Conservation (phyloP, 2,329 filamentous ascomycete genomes). For the Myriosclerotinia curreyana region DNA sequence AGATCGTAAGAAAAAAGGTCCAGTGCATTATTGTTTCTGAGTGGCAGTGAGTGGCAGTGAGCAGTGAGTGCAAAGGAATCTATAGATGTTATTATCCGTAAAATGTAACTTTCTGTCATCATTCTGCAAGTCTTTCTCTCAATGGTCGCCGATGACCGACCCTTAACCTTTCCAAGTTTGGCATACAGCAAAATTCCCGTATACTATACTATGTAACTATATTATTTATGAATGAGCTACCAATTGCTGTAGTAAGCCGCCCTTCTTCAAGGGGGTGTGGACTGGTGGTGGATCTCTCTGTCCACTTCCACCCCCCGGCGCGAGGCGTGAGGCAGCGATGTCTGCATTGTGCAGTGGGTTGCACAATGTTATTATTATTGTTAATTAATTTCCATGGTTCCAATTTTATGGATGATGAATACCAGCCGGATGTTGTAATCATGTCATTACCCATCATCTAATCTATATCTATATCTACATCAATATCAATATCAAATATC, state of each 20-base stretch:
- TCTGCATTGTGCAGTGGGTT: constrained; percentile 1
- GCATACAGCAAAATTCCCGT: constrained; percentile 7
- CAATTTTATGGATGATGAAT: neutral
- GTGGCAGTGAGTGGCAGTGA: too few relatives aligned
- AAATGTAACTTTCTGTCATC: neutral
- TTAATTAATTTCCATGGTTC: too few relatives aligned
- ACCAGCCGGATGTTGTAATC: neutral
- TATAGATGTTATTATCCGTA: neutral
- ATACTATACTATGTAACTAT: neutral
- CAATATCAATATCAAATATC: too few relatives aligned
- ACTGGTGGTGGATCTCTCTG: neutral
- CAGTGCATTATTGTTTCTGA: neutral
- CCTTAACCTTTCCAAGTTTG: constrained; percentile 6
- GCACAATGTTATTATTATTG: neutral
- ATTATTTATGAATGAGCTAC: neutral
- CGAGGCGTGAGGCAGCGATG: constrained; percentile 13
- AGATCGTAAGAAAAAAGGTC: constrained; percentile 15
- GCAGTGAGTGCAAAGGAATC: constrained; percentile 12
- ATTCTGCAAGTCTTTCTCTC: neutral
- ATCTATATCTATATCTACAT: too few relatives aligned
- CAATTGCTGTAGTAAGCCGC: constrained; percentile 6
- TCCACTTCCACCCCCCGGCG: neutral
- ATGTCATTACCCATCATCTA: neutral
- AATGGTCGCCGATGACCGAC: constrained; percentile 17
- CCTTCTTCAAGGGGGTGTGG: neutral